Percentiles rank a stretch among this genome's conserved stretches.
phyloP scores from a whole-genome alignment of 345 rosid species.

The thale cress (Arabidopsis thaliana) region TAIR10.1 NC_003074.8:20445501-20446000 shows the following conservation, averaged over 20 bases:
- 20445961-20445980: conserved; percentile 83
- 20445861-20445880: conserved; percentile 57
- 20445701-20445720: conserved; percentile 87
- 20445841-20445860: conserved; percentile 60
- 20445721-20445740: conserved; percentile 60
- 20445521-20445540: conserved; percentile 3
- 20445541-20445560: conserved; percentile 5
- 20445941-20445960: conserved; percentile 82
- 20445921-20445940: conserved; percentile 73
- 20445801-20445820: conserved; percentile 61
- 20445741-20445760: conserved; percentile 37
- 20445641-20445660: background rate
- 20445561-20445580: background rate
- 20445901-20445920: conserved; percentile 44
- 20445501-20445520: background rate
- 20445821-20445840: conserved; percentile 73
- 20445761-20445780: conserved; percentile 33
- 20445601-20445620: conserved; percentile 6
- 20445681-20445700: conserved; percentile 18
- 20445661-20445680: background rate
- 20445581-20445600: conserved; percentile 11
- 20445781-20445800: conserved; percentile 57
- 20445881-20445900: conserved; percentile 42
- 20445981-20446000: conserved; percentile 89
- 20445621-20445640: background rate